A percentile compares a stretch with the other conserved stretches of the same genome.
Evolutionary conservation across 176 grass and related monocot species (phyloP).

Genomic region (Themeda triandra): DNA sequence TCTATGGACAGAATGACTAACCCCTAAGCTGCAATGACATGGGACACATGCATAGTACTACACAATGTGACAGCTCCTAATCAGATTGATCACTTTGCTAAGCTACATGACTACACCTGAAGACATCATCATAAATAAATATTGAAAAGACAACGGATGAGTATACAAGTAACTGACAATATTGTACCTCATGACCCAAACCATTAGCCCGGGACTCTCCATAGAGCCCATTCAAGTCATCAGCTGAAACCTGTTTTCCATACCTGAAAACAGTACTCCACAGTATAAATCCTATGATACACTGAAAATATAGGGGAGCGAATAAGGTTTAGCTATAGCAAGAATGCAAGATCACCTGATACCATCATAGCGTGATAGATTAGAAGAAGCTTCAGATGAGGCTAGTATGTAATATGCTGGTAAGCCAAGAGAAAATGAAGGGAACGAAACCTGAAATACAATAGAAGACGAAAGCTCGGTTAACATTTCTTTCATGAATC

Average conservation of each 20-base stretch:
- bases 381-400: slow-evolving; percentile 95
- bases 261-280: slow-evolving; percentile 52
- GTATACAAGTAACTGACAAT: not conserved
- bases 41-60: not conserved
- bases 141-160: not conserved
- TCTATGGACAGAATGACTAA: not conserved
- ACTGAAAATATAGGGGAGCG: not conserved
- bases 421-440: slow-evolving; percentile 91
- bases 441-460: slow-evolving; percentile 67
- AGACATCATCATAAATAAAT: not conserved
- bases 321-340: not conserved
- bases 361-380: slow-evolving; percentile 96
- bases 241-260: slow-evolving; percentile 58
- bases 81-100: not conserved
- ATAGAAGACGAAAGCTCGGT: not conserved
- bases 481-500: slow-evolving; percentile 19
- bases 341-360: slow-evolving; percentile 63
- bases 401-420: slow-evolving; percentile 94
- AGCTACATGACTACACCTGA: not conserved
- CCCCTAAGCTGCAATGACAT: not conserved
- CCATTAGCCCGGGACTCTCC: slow-evolving; percentile 70
- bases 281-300: not conserved
- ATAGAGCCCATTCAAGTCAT: slow-evolving; percentile 77
- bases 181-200: slow-evolving; percentile 80
- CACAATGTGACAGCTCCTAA: not conserved